A percentile compares a stretch with the other conserved stretches of the same genome.
Conservation (phyloP, 345 rosid species). For the Carallia pectinifolia region DNA sequence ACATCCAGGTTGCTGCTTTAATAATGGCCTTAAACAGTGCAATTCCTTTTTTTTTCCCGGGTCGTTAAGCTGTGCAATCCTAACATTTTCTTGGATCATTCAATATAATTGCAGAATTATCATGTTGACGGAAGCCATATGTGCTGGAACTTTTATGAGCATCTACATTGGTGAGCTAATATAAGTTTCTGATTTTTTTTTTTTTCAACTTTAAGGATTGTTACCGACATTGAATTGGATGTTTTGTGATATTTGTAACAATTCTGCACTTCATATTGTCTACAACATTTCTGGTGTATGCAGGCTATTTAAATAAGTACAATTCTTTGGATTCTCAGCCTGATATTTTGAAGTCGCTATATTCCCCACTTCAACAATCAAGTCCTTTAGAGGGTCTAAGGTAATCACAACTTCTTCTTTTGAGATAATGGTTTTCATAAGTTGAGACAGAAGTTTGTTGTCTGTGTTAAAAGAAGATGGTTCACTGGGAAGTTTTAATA, state of each 20-base stretch:
- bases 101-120: slow-evolving; percentile 58
- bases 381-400: slow-evolving; percentile 92
- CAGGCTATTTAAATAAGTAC: slow-evolving; percentile 85
- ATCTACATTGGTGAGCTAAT: slow-evolving; percentile 71
- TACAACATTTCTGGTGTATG: slow-evolving; percentile 21
- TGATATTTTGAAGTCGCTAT: slow-evolving; percentile 85
- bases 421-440: neutral
- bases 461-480: neutral
- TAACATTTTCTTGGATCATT: too few relatives aligned
- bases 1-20: neutral
- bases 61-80: too few relatives aligned
- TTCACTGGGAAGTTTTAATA: neutral
- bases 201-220: neutral
- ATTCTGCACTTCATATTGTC: neutral
- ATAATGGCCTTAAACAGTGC: too few relatives aligned
- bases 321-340: slow-evolving; percentile 84
- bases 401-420: slow-evolving; percentile 27
- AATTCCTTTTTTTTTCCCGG: too few relatives aligned
- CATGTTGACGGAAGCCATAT: slow-evolving; percentile 75
- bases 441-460: neutral
- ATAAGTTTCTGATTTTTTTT: neutral
- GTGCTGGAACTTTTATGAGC: slow-evolving; percentile 74
- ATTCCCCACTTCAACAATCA: slow-evolving; percentile 94
- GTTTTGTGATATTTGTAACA: slow-evolving; percentile 6
- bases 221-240: neutral